These are phyloP conservation scores for Flaveria ramosissima DNA, from an alignment of 129 eudicot genomes.

Conservation along the genomic window DNA sequence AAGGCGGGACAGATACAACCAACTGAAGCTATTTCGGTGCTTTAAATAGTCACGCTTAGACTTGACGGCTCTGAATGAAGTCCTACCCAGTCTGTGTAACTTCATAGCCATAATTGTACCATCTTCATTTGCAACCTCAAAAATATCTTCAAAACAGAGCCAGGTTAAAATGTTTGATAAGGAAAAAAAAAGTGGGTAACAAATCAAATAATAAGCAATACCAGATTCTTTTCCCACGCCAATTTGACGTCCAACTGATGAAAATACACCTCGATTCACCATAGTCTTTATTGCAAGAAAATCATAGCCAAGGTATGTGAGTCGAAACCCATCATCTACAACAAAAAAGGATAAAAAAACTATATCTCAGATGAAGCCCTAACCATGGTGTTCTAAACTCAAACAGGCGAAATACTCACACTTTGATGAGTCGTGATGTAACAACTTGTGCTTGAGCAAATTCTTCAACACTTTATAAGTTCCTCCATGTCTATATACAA, in stretches of 20 bases:
- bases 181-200: background rate
- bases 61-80: constrained; percentile 93
- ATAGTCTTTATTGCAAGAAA: constrained; percentile 91
- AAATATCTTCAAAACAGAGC: constrained; percentile 56
- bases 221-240: constrained; percentile 99
- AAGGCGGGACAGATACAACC: constrained; percentile 93
- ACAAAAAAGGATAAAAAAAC: background rate
- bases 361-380: background rate
- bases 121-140: constrained; percentile 97
- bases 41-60: constrained; percentile 90
- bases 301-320: constrained; percentile 94
- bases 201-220: constrained; percentile 26
- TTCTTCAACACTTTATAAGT: constrained; percentile 90
- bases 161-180: background rate
- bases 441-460: constrained; percentile 86
- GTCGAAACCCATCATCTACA: constrained; percentile 92
- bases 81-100: constrained; percentile 90
- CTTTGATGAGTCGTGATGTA: constrained; percentile 89
- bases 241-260: constrained; percentile 91
- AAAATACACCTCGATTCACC: constrained; percentile 87
- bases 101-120: constrained; percentile 89
- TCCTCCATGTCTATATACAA: constrained; percentile 79
- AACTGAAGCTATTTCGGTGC: constrained; percentile 86
- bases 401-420: constrained; percentile 45
- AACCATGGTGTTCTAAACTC: background rate